Evolutionary conservation across 306 rosid genomes (phyloP), one percentile per base, ranked within the genome.

Genomic region (Hippophae tibetana): DNA sequence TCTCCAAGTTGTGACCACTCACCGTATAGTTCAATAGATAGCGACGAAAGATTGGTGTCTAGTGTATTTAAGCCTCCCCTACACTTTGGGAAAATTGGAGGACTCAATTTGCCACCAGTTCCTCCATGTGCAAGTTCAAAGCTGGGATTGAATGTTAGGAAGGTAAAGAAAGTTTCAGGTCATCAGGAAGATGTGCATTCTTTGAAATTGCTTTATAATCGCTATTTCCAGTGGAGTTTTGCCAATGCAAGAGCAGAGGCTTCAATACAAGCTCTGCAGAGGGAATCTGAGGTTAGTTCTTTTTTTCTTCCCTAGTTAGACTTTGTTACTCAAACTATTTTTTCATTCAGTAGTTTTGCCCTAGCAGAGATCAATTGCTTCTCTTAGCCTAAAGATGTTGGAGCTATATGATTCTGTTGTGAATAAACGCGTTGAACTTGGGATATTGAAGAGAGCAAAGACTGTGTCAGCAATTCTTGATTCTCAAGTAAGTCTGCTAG

Each of bases 171-270:
- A 72, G 84, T 73, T 57, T 78, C 79, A 40, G 54, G 80, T 70
- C 87, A 79, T 13, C 84, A 72, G 63, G 95, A 89, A 67, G 83
- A 83, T 59, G 72, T 78, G 13, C 83, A 79, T 74, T 69, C 72
- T 10, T 73, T 86, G 43, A 85, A 76, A 67, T 38, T 89, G 81
- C 70, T 81, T 43, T 55, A 86, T 60, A 89, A 89, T 58, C 79
- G 89, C 5, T 70, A 69, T 70, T 65, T 89, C 40, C 97, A 89
- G 71, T 85, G 97, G 97, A 77, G 85, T 77, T 86, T 45, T 14
- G 76, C 87, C 74, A 86, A 86, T 74, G 90, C 86, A 10, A 89
- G 60, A 72, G 78, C 79, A 1, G 69, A 66, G 49, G 72, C 77
- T 6, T 58, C 76, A 0, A 38, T 81, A 69, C 74, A 64, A 69